phyloP scores from a whole-genome alignment of 768 basidiomycete genomes.

The Jaapia argillacea region DNA sequence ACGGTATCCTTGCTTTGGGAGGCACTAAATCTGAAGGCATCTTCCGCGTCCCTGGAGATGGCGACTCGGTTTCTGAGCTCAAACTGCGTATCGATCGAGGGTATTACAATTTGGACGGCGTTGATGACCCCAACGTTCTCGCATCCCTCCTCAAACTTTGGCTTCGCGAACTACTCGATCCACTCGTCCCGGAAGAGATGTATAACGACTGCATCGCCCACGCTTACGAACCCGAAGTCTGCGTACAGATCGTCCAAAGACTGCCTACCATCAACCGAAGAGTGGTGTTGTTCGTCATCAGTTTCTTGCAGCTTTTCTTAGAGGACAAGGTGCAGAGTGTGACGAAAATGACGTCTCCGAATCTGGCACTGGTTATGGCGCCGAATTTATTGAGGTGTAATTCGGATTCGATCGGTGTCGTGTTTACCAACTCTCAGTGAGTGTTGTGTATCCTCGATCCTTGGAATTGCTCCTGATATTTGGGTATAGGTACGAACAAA shows the following conservation, averaged over 20 bases:
- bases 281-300: conserved; percentile 81
- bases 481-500: conserved; percentile 64
- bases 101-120: conserved; percentile 81
- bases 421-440: conserved; percentile 88
- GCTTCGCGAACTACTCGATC: conserved; percentile 86
- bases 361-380: conserved; percentile 85
- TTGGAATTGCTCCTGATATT: conserved; percentile 3
- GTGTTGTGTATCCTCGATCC: conserved; percentile 19
- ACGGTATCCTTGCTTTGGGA: conserved; percentile 83
- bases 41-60: conserved; percentile 88
- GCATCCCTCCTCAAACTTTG: conserved; percentile 89
- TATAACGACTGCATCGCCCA: conserved; percentile 83
- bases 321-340: conserved; percentile 59
- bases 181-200: conserved; percentile 83
- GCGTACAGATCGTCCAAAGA: conserved; percentile 63
- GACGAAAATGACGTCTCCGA: conserved; percentile 88
- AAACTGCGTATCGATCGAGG: conserved; percentile 87
- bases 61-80: conserved; percentile 78
- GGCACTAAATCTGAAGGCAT: conserved; percentile 84
- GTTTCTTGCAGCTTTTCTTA: conserved; percentile 85
- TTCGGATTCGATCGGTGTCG: conserved; percentile 80
- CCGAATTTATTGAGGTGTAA: conserved; percentile 83
- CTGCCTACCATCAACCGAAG: conserved; percentile 82
- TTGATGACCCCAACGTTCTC: conserved; percentile 86
- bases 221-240: conserved; percentile 55